Conservation (phyloP, 2,329 filamentous ascomycete species). For the Penicillium corylophilum region DNA sequence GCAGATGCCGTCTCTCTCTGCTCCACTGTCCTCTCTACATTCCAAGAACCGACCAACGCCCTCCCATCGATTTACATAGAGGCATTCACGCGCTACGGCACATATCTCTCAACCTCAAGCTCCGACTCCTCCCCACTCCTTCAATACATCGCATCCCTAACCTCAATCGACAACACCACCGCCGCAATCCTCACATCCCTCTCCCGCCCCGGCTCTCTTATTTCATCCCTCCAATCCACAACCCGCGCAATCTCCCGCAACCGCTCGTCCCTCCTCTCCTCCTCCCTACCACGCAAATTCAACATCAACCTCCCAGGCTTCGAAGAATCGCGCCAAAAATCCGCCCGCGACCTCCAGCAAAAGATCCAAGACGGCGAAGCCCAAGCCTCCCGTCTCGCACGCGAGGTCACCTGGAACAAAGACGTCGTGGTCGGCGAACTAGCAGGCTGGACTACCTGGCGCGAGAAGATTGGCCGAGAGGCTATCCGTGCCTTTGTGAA, state of each 20-base stretch:
- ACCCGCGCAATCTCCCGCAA: constrained; percentile 77
- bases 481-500: constrained; percentile 75
- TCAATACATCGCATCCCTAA: constrained; percentile 71
- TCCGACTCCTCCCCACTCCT: constrained; percentile 70
- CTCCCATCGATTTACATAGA: constrained; percentile 66
- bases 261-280: constrained; percentile 70
- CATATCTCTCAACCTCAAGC: constrained; percentile 59
- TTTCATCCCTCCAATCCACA: constrained; percentile 70
- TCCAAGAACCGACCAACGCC: constrained; percentile 55
- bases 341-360: constrained; percentile 80
- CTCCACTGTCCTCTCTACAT: constrained; percentile 50
- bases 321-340: constrained; percentile 80
- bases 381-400: constrained; percentile 72
- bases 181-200: constrained; percentile 77
- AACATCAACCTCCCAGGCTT: constrained; percentile 53
- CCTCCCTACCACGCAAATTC: constrained; percentile 47
- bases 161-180: constrained; percentile 80
- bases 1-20: constrained; percentile 44
- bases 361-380: constrained; percentile 68
- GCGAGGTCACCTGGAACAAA: constrained; percentile 86
- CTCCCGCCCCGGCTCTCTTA: constrained; percentile 73
- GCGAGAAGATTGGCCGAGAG: constrained; percentile 71
- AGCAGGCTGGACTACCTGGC: constrained; percentile 89
- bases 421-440: constrained; percentile 89
- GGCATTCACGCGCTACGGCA: constrained; percentile 71